Conservation (phyloP, 2,329 filamentous ascomycete species). For the Colletotrichum shisoi region DNA sequence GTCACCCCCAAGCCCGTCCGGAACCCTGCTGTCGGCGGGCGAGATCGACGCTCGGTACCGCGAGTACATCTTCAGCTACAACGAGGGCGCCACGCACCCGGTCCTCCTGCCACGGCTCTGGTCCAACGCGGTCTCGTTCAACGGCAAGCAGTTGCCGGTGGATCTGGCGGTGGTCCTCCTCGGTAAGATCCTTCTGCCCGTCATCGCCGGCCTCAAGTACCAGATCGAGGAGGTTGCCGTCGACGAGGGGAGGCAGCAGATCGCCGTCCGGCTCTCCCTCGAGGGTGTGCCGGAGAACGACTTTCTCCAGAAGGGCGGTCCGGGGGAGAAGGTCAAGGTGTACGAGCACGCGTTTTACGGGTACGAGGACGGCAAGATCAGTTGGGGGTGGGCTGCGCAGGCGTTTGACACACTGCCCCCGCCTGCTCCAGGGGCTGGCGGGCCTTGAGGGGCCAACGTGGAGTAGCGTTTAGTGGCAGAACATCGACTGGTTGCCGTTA, state of each 20-base stretch:
- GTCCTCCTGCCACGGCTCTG: slow-evolving; percentile 9
- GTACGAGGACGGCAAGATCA: slow-evolving; percentile 6
- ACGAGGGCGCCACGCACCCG: slow-evolving; percentile 3
- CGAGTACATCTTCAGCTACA: slow-evolving; percentile 26
- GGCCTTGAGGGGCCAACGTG: not conserved
- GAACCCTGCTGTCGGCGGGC: slow-evolving; percentile 4
- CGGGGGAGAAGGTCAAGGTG: not conserved
- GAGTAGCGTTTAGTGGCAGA: too few species aligned
- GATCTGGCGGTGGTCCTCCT: not conserved
- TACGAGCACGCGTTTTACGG: slow-evolving; percentile 19
- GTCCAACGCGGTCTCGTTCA: not conserved
- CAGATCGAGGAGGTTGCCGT: slow-evolving; percentile 16
- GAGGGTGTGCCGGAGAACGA: slow-evolving; percentile 21
- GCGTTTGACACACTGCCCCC: slow-evolving; percentile 17
- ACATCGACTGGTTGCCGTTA: too few species aligned
- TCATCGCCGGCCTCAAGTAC: slow-evolving; percentile 24
- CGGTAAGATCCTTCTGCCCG: not conserved
- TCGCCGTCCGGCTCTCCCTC: slow-evolving; percentile 17
- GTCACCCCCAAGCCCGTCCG: not conserved
- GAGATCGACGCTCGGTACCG: not conserved
- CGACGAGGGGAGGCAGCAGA: slow-evolving; percentile 24
- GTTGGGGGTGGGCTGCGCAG: slow-evolving; percentile 9
- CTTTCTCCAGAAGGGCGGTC: slow-evolving; percentile 8
- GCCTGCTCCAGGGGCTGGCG: not conserved
- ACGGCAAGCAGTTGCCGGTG: not conserved